Evolutionary conservation across 805 yeast species (phyloP), one percentile per base, ranked within the genome.

Genomic region (Metschnikowia sp.): DNA sequence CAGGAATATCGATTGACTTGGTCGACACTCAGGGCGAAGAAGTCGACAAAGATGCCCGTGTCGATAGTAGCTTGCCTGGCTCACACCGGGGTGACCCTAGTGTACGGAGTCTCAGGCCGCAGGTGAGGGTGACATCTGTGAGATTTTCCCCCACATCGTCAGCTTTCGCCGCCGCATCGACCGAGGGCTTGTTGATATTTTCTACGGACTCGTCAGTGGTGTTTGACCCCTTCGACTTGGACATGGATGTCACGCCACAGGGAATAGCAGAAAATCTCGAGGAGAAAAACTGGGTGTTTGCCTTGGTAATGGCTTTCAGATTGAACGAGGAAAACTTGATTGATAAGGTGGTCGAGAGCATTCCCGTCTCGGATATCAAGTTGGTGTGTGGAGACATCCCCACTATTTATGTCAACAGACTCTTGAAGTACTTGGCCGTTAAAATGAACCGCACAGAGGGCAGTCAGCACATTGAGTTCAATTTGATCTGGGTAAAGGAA

Each of bases 191-290:
- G 39, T 71, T 90, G 47, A 73, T 94, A 1, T 94, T 79, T 63
- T 84, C 96, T 1, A 79, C 90, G 35, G 95, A 92, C 64, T 83
- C 83, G 42, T 70, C 79, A 10, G 68, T 84, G 42, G 70, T 83
- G 29, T 94, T 94, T 62, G 99, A 94, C 72, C 99, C 99, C 32
- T 88, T 88, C 63, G 98, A 94, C 64, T 76, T 94, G 61, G 98
- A 92, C 62, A 74, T 90, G 40, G 98, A 94, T 58, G 82, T 92
- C 29, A 94, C 99, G 0, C 95, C 96, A 1, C 86, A 81, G 39
- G 71, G 86, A 5, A 84, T 90, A 0, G 48, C 81, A 32, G 84
- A 81, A 45, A 77, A 82, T 7, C 69, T 91, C 36, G 41, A 42
- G 9, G 84, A 82, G 42, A 75, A 74, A 45, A 84, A 82, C 45